Evolutionary conservation across 192 early-diverging fungal species (phyloP), one percentile per base, ranked within the genome.

Genomic region (Coemansia sp.): DNA sequence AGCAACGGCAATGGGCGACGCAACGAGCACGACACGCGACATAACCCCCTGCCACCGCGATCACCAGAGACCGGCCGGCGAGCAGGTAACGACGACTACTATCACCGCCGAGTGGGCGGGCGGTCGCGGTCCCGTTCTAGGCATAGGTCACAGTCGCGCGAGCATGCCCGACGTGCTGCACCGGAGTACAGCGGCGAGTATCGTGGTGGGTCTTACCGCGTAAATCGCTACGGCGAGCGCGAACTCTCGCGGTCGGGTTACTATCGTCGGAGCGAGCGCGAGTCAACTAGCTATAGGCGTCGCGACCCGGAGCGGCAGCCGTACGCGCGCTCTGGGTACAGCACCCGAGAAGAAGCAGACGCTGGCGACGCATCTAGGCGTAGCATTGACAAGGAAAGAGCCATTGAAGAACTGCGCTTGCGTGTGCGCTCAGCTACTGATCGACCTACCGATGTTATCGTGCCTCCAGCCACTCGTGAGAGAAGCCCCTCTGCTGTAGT

Each of bases 401-500:
- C 80, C 0, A 82, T 82, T 48, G 80, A 82, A 23, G 80, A 82
- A 63, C 75, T 82, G 19, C 63, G 80, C 14, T 59, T 38, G 39
- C 74, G 75, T 4, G 80, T 82, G 36, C 75, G 80, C n/a, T 68
- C 68, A 4, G 50, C 59, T 4, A 31, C 74, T 15, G 72, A 70
- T 34, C 42, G 77, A 25, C 62, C 70, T 19, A 11, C 45, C 14
- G 67, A 66, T 36, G 38, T 46, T 14, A 51, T 31, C 17, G 51
- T 39, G 19, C 44, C 37, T 14, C 48, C 70, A 1, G 12, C 46
- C 4, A 19, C 50, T 27, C 74, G 59, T 17, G 68, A 74, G 8
- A 21, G 70, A 3, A 73, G 74, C 27, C 53, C 67, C 10, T 41
- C 29, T 31, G 5, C 63, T 39, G 19, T 17, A 23, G 25, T 17